Evolutionary conservation across 1,139 yeast genomes (phyloP), one percentile per base, ranked within the genome.

Genomic region (Sugiyamaella novakii): DNA sequence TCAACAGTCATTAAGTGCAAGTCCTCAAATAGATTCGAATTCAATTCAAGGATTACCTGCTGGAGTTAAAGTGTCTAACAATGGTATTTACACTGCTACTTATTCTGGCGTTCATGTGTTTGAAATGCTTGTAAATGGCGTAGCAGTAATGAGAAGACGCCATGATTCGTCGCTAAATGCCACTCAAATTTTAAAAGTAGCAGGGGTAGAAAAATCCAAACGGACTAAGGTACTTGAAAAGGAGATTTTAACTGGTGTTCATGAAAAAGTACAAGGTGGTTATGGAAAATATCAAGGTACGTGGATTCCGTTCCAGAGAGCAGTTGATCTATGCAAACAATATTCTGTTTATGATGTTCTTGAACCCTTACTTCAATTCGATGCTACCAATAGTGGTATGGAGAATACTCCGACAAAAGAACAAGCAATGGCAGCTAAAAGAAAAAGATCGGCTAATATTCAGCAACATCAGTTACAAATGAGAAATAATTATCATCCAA

Each of bases 231-330:
- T 89, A 52, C 74, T 89, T 59, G 97, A 91, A 64, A 82, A 82
- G 57, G 97, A 89, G 63, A 87, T 91, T n/a, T 89, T 81, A 55
- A 79, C 83, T 1, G 95, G 95, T 24, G 74, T 74, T 34, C 96
- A 88, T 66, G 97, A 91, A 64, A 91, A 89, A 64, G 92, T 91
- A 10, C 96, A 89, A 69, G 97, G 96, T 40, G 97, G 96, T 0
- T 87, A 89, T 64, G 97, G 97, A 11, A 85, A 88, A 63, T 87
- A 87, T 65, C 97, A 91, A 69, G 98, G 98, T 1, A 87, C 97
- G 0, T 92, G 96, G 88, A 84, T 89, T 18, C 95, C 96, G 0
- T 61, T 59, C 37, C 66, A 59, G 18, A 69, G 84, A 27, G 87
- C 91, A 0, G 77, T 76, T 1, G 75, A 77, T 5, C 70, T 87